phyloP scores from a whole-genome alignment of 495 filamentous ascomycete genomes.

The Penicillium turbatum region DNA sequence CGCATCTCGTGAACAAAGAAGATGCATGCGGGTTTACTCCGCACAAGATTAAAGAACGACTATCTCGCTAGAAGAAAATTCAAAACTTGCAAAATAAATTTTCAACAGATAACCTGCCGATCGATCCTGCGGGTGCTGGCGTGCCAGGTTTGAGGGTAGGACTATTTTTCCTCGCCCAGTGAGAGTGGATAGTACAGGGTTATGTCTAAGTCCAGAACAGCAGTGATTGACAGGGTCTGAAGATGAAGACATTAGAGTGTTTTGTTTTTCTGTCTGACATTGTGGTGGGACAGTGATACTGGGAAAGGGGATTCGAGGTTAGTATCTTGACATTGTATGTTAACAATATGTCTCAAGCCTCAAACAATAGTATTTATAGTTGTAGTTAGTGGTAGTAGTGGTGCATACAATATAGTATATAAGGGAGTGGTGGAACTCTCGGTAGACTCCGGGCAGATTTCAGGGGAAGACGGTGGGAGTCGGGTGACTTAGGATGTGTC shows the following conservation, averaged over 20 bases:
- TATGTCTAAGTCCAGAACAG: slow-evolving; percentile 2
- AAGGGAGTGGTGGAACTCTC: slow-evolving; percentile 6
- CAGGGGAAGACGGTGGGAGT: not conserved
- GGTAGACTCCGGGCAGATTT: slow-evolving; percentile 10
- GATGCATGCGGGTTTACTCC: not conserved
- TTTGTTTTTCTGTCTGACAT: not conserved
- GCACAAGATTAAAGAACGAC: not conserved
- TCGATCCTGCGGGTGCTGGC: slow-evolving; percentile 1
- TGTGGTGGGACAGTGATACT: not conserved
- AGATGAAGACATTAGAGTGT: not conserved
- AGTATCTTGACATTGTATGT: not conserved
- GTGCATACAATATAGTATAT: no score
- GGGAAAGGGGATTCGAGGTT: not conserved
- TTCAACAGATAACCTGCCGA: not conserved
- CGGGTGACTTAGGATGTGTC: not conserved
- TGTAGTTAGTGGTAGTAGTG: not conserved
- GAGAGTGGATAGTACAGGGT: slow-evolving; percentile 2
- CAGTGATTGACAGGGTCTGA: slow-evolving; percentile 20
- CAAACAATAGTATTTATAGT: not conserved
- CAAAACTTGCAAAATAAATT: not conserved
- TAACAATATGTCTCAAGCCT: slow-evolving; percentile 7
- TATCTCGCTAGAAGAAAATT: not conserved
- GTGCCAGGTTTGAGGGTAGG: not conserved
- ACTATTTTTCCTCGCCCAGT: slow-evolving; percentile 2
- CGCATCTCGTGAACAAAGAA: not conserved